Percentiles rank a stretch among this genome's conserved stretches.
phyloP scores from a whole-genome alignment of 257 asterid species.

The Capsicum rhomboideum region DNA sequence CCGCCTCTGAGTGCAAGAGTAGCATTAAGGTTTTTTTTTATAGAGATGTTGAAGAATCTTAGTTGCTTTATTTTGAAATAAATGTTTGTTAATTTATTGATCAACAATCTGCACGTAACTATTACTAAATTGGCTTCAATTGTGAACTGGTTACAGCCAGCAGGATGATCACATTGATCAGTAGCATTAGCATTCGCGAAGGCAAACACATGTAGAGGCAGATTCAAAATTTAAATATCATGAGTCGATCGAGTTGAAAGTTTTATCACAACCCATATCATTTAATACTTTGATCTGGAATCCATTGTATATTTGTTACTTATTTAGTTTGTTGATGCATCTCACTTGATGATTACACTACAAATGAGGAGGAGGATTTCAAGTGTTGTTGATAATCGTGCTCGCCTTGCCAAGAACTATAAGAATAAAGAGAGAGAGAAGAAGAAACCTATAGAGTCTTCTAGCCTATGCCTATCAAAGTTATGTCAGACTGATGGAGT shows the following conservation, averaged over 20 bases:
- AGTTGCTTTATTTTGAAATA: background rate
- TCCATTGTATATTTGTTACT: background rate
- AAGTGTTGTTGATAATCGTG: too few species aligned
- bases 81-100: background rate
- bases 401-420: too few species aligned
- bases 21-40: background rate
- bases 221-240: background rate
- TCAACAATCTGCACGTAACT: background rate
- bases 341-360: too few species aligned
- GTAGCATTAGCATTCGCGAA: too few species aligned
- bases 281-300: background rate
- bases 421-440: too few species aligned
- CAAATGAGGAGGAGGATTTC: too few species aligned
- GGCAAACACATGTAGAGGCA: background rate
- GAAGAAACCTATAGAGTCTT: too few species aligned
- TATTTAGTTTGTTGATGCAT: background rate
- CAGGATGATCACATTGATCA: too few species aligned
- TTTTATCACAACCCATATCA: background rate
- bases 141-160: background rate
- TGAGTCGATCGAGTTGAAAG: background rate
- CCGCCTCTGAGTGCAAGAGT: too few species aligned
- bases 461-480: too few species aligned
- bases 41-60: background rate
- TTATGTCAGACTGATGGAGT: too few species aligned
- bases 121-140: background rate